Evolutionary conservation across 257 asterid genomes (phyloP), one percentile per base, ranked within the genome.

Genomic region (Cynanchum wilfordii): DNA sequence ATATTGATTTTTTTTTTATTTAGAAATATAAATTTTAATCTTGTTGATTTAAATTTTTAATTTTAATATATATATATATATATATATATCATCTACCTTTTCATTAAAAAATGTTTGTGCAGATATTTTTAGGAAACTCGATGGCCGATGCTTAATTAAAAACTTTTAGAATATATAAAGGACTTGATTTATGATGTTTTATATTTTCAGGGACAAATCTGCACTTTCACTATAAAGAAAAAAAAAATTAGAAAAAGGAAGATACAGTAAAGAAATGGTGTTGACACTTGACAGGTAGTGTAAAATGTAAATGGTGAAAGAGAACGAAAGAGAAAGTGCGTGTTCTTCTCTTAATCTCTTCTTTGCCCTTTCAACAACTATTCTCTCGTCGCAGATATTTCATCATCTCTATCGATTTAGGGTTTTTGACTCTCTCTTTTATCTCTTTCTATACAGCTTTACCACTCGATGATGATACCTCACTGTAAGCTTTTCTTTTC

Each of bases 321-420:
- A 72, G 29, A 69, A 55, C 51, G 67, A 76, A 79, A 68, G 50
- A 36, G 54, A 74, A 70, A 75, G 72, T 60, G 81, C 67, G 82
- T 64, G 77, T 79, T 75, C 68, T 69, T 79, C 50, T 60, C 68
- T 72, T 66, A 64, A 67, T 81, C 70, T 73, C 72, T 66, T 79
- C 69, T 74, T 79, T 81, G 78, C 81, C 82, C 79, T 71, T 76
- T 57, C 80, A 81, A 76, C 81, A 63, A 72, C 84, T 78, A 60
- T 60, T 80, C 79, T 75, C 73, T 67, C 73, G 60, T 73, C 81
- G 25, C 71, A 44, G 69, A 80, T 77, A 78, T 77, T 79, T 81
- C 72, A 54, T 51, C 68, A n/a, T 70, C 76, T 56, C 68, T 58
- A 76, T 68, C 82, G 81, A 80, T 80, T 83, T 78, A 79, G 87